Conservation (phyloP, 805 yeast species). For the Saturnispora sekii region DNA sequence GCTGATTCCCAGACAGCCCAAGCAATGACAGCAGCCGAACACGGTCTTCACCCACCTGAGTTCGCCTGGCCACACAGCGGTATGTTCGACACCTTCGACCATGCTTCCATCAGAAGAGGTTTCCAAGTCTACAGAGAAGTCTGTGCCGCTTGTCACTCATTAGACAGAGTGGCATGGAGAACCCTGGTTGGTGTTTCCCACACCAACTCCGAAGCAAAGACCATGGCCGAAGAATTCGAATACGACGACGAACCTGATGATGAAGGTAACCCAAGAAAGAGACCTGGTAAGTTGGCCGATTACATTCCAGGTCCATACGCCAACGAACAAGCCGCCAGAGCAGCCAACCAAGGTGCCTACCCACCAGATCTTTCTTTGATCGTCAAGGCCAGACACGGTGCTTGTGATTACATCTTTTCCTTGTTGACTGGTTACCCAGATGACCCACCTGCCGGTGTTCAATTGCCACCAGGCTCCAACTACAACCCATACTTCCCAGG, state of each 20-base stretch:
- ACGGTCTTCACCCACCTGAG: slow-evolving; percentile 93
- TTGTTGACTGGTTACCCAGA: slow-evolving; percentile 98
- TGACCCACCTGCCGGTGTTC: slow-evolving; percentile 96
- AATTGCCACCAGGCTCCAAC: slow-evolving; percentile 86
- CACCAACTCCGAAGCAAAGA: slow-evolving; percentile 81
- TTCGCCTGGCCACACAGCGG: slow-evolving; percentile 93
- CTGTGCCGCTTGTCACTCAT: slow-evolving; percentile 97
- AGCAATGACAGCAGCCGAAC: slow-evolving; percentile 98
- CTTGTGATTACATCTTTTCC: slow-evolving; percentile 88
- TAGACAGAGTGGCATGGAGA: slow-evolving; percentile 98
- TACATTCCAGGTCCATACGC: slow-evolving; percentile 91
- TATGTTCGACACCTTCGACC: slow-evolving; percentile 84
- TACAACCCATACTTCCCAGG: slow-evolving; percentile 99
- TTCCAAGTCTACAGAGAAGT: slow-evolving; percentile 98
- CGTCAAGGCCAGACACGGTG: slow-evolving; percentile 99
- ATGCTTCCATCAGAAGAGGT: slow-evolving; percentile 95
- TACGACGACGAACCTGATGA: slow-evolving; percentile 95
- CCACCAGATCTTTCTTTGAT: slow-evolving; percentile 97
- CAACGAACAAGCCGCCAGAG: slow-evolving; percentile 98
- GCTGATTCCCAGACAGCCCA: slow-evolving; percentile 79
- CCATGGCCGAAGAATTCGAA: slow-evolving; percentile 91
- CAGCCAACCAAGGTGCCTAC: slow-evolving; percentile 97
- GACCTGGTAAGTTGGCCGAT: slow-evolving; percentile 97
- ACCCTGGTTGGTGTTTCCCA: slow-evolving; percentile 95
- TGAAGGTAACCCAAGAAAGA: slow-evolving; percentile 95